Evolutionary conservation across 495 filamentous ascomycete genomes (phyloP).

Genomic region (Tuber brumale): DNA sequence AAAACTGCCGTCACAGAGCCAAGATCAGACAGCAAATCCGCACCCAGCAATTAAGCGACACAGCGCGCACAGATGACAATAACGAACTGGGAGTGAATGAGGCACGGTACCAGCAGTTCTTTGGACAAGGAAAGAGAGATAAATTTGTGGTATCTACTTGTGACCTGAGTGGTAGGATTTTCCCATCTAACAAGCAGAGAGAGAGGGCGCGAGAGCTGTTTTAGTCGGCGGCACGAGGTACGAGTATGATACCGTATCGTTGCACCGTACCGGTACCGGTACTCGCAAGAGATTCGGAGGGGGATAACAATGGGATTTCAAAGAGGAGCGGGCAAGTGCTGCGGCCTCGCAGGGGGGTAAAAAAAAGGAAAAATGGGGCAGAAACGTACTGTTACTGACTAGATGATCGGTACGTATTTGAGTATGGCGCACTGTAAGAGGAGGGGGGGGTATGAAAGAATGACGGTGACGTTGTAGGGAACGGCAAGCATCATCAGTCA

Average conservation of each 20-base stretch:
- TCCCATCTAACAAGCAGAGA: neutral
- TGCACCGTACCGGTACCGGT: neutral
- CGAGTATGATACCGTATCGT: neutral
- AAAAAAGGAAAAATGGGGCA: neutral
- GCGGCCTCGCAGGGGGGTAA: neutral
- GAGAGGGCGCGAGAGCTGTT: neutral
- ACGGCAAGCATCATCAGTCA: constrained; percentile 1
- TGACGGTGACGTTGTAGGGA: constrained; percentile 4
- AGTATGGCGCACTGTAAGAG: neutral
- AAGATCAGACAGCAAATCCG: constrained; percentile 7
- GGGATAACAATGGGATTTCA: neutral
- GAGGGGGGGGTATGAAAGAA: neutral
- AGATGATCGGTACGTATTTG: neutral
- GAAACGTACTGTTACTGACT: neutral
- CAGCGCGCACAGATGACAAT: constrained; percentile 4
- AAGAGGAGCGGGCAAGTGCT: constrained; percentile 1
- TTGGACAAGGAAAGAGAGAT: neutral
- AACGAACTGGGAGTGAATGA: neutral
- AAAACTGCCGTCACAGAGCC: constrained; percentile 6
- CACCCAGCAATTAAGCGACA: constrained; percentile 5
- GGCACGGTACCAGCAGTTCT: neutral
- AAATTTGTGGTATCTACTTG: constrained; percentile 3
- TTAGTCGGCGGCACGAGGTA: neutral
- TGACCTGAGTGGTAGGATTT: neutral
- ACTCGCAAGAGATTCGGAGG: neutral